These are phyloP conservation scores for Monosporozyma yasuniensis DNA, from an alignment of 805 yeast species.

Conservation along the genomic window DNA sequence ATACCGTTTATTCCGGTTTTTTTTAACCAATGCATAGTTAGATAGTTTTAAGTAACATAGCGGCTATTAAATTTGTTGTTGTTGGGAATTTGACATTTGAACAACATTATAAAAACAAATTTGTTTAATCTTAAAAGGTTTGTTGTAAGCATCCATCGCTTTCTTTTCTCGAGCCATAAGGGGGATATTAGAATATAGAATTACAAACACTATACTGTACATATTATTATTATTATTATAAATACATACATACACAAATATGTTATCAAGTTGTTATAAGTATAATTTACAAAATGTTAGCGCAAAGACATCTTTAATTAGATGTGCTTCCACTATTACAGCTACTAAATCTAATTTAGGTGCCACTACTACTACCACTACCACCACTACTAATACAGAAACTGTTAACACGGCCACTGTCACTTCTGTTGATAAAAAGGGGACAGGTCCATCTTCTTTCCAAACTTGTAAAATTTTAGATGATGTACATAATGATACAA, in stretches of 20 bases:
- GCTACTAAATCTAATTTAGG: background rate
- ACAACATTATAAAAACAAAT: no score
- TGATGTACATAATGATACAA: conserved; percentile 23
- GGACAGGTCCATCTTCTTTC: conserved; percentile 33
- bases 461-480: conserved; percentile 34
- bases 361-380: background rate
- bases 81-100: no score
- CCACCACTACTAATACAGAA: background rate
- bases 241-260: background rate
- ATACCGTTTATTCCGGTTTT: no score
- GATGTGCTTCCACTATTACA: background rate
- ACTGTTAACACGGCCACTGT: background rate
- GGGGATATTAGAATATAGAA: no score
- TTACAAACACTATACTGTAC: no score
- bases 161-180: no score
- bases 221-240: no score
- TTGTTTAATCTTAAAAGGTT: no score
- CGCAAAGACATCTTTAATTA: background rate
- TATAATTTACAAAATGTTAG: background rate
- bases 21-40: no score
- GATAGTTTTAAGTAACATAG: no score
- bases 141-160: no score
- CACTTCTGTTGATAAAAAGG: background rate
- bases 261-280: background rate
- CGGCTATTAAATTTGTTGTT: no score